phyloP scores from a whole-genome alignment of 345 rosid species.

The Eucalyptus erythrocorys region DNA sequence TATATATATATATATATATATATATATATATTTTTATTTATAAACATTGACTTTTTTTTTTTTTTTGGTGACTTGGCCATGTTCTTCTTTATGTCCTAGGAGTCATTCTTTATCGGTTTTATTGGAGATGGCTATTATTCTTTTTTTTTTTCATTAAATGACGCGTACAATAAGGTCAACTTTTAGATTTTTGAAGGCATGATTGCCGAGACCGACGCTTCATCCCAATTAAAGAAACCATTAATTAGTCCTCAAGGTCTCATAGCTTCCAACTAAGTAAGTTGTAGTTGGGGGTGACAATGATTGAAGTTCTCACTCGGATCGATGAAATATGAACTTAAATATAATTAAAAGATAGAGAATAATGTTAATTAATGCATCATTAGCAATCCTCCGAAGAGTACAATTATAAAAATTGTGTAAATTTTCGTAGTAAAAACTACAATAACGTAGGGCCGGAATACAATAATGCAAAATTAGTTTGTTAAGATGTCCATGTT shows the following conservation, averaged over 20 bases:
- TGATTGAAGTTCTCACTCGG: neutral
- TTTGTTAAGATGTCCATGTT: neutral
- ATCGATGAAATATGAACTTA: neutral
- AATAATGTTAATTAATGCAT: neutral
- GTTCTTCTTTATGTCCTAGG: neutral
- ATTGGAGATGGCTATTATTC: neutral
- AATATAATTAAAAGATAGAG: neutral
- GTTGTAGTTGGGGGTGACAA: neutral
- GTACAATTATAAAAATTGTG: neutral
- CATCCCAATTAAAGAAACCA: neutral
- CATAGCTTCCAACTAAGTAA: neutral
- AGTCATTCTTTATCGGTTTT: neutral
- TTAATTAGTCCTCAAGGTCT: neutral
- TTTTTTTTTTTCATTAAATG: neutral
- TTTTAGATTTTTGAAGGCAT: neutral
- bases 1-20: too few relatives aligned
- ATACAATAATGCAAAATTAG: neutral
- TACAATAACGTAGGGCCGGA: neutral
- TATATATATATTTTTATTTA: too few relatives aligned
- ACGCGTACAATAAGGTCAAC: neutral
- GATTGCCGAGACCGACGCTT: neutral
- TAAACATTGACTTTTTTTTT: too few relatives aligned
- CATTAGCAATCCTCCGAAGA: neutral
- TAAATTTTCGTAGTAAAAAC: neutral
- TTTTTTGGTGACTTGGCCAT: too few relatives aligned